A percentile compares a stretch with the other conserved stretches of the same genome.
Conservation (phyloP, 2,329 filamentous ascomycete genomes). For the Pseudomassariella vexata region DNA sequence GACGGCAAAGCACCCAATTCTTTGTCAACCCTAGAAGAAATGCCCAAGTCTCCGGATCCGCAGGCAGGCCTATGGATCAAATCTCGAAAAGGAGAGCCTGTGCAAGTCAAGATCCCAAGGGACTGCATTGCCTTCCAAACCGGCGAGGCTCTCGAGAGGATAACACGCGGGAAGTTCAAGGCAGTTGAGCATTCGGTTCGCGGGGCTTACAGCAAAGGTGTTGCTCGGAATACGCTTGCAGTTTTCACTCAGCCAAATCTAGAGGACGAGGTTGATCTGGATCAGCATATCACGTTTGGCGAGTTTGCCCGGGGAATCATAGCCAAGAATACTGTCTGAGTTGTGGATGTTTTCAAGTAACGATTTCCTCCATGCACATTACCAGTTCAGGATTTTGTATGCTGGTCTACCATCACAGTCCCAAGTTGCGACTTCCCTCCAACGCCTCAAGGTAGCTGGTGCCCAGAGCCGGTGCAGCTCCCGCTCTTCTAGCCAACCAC, state of each 20-base stretch:
- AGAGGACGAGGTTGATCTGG: constrained; percentile 68
- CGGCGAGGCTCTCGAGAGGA: constrained; percentile 83
- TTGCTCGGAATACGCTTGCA: constrained; percentile 83
- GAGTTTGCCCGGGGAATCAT: constrained; percentile 64
- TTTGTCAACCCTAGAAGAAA: constrained; percentile 57
- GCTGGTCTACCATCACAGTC: too few species aligned
- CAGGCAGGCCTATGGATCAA: constrained; percentile 90
- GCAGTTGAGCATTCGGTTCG: constrained; percentile 95
- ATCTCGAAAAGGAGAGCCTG: constrained; percentile 71
- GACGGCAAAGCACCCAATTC: constrained; percentile 25
- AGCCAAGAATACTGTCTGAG: constrained; percentile 50
- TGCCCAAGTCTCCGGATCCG: constrained; percentile 72
- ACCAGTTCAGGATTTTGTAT: too few species aligned
- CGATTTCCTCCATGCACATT: too few species aligned
- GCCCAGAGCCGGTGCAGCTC: too few species aligned
- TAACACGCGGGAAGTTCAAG: constrained; percentile 85
- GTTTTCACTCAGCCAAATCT: constrained; percentile 97
- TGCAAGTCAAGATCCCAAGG: constrained; percentile 87
- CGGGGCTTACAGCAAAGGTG: constrained; percentile 57
- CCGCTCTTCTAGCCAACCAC: too few species aligned
- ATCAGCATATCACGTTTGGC: constrained; percentile 64
- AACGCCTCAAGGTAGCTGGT: too few species aligned
- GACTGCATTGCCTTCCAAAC: constrained; percentile 96
- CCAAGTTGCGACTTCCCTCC: too few species aligned
- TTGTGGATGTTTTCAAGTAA: too few species aligned